These are phyloP conservation scores for Diutina siamensis DNA, from an alignment of 1,139 yeast species.

Conservation along the genomic window DNA sequence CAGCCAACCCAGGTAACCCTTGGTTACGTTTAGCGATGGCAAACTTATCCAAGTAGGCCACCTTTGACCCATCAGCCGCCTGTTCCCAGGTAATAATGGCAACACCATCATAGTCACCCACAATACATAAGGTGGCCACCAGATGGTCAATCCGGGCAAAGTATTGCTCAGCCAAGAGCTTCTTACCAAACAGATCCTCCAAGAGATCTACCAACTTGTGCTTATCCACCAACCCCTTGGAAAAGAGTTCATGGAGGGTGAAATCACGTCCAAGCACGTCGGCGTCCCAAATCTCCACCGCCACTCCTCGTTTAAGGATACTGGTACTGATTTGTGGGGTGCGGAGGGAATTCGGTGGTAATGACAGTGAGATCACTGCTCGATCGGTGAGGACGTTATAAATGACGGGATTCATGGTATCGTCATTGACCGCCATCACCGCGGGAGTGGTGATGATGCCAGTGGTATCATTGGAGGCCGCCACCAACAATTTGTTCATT, in stretches of 20 bases:
- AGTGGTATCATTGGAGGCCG: conserved; percentile 29
- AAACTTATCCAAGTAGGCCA: conserved; percentile 82
- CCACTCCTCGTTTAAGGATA: conserved; percentile 65
- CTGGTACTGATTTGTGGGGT: conserved; percentile 69
- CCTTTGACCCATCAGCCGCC: conserved; percentile 13
- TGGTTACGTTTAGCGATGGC: conserved; percentile 78
- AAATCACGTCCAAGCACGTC: conserved; percentile 20
- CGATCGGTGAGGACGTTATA: conserved; percentile 86
- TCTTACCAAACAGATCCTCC: conserved; percentile 69
- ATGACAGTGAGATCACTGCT: conserved; percentile 83
- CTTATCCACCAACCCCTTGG: conserved; percentile 42
- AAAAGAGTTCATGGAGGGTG: conserved; percentile 33
- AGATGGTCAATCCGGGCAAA: conserved; percentile 49
- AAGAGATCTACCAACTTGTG: conserved; percentile 46
- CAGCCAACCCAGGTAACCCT: conserved; percentile 91
- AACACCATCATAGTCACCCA: conserved; percentile 93
- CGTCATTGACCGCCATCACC: conserved; percentile 31
- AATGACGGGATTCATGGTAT: conserved; percentile 64
- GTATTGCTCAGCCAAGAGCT: conserved; percentile 55
- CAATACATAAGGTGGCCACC: conserved; percentile 68
- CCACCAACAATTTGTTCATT: conserved; percentile 36
- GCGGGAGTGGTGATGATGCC: conserved; percentile 31
- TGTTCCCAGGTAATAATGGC: conserved; percentile 81
- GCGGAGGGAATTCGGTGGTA: conserved; percentile 61
- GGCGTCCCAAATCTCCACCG: conserved; percentile 40